Base-by-base conservation (phyloP, 2,329 filamentous ascomycete species). In the Paecilomyces sp. region DNA sequence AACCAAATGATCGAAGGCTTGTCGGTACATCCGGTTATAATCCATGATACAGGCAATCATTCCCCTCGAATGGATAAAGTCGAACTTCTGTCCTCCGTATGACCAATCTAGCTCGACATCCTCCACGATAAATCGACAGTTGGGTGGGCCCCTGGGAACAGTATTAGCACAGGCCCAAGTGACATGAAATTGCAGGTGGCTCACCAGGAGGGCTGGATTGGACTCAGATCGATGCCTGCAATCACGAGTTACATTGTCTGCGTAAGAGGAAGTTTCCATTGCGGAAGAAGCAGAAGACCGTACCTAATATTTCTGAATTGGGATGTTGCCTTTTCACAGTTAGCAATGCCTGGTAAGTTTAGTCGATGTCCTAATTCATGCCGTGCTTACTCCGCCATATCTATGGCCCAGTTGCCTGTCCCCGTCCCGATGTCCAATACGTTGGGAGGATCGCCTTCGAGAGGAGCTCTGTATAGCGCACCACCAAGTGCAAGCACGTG, bases 381-480 rank as follows among this genome's bases (percentile, higher is more conserved):
- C n/a, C n/a, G 54, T n/a, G 63, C 64, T 24, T 61, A 58, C 51
- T 18, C 63, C 63, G 63, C 68, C 54, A 68, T 63, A 31, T 65
- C 59, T 12, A 66, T 68, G 24, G 67, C 65, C 68, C 68, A 70
- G 30, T 64, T 61, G 12, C 68, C 68, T 3, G 66, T 70, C 22
- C 68, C 68, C 8, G 67, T 68, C 3, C 68, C 68, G 25, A 70
- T 53, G 55, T 70, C 68, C 8, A 70, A 52, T 30, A 69, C 63
- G 7, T 63, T 25, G 13, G 24, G 22, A 3, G 51, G 51, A 13
- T 53, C 51, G 12, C 24, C 22, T 25, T 53, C 51, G 28, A 53
- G 28, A 2, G 51, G 22, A 30, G 51, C 51, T 25, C 22, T 25
- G 28, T 53, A 53, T 13, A 53, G 22, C 24, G 51, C 51, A n/a